A percentile compares a stretch with the other conserved stretches of the same genome.
Evolutionary conservation across 495 filamentous ascomycete species (phyloP).

Genomic region (Penicillium canescens): DNA sequence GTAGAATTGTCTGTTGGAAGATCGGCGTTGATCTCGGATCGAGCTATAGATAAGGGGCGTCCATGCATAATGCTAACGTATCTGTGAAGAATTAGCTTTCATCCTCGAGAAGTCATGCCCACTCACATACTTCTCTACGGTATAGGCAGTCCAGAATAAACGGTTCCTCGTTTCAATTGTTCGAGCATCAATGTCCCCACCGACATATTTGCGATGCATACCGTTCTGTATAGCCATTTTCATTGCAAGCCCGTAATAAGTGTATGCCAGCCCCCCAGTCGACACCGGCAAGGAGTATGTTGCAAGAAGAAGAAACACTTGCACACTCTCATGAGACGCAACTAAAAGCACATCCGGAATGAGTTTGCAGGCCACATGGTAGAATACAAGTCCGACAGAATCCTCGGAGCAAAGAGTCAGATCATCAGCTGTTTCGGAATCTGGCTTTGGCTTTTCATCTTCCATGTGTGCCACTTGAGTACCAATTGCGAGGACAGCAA

Average conservation of each 20-base stretch:
- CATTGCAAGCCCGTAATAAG: conserved; percentile 46
- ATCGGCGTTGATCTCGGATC: conserved; percentile 45
- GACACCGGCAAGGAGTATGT: conserved; percentile 47
- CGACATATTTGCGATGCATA: conserved; percentile 49
- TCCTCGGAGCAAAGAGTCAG: conserved; percentile 41
- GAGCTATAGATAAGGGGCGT: conserved; percentile 38
- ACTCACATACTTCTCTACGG: conserved; percentile 40
- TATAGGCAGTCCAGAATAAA: conserved; percentile 49
- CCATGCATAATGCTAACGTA: conserved; percentile 45
- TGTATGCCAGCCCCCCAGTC: conserved; percentile 47
- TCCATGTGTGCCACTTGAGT: conserved; percentile 53
- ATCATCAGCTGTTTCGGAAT: conserved; percentile 25
- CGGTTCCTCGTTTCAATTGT: conserved; percentile 46
- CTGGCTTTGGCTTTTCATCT: conserved; percentile 26
- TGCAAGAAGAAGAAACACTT: conserved; percentile 47
- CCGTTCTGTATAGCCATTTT: conserved; percentile 54
- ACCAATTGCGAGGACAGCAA: conserved; percentile 48
- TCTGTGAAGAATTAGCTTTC: conserved; percentile 12
- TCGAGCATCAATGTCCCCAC: conserved; percentile 32
- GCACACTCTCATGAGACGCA: conserved; percentile 48
- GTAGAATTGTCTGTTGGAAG: conserved; percentile 35
- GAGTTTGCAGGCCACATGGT: conserved; percentile 44
- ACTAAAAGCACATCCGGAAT: conserved; percentile 50
- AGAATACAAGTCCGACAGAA: conserved; percentile 48
- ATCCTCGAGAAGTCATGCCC: not conserved